Conservation (phyloP, 2,329 filamentous ascomycete species). For the Aureobasidium sp. region DNA sequence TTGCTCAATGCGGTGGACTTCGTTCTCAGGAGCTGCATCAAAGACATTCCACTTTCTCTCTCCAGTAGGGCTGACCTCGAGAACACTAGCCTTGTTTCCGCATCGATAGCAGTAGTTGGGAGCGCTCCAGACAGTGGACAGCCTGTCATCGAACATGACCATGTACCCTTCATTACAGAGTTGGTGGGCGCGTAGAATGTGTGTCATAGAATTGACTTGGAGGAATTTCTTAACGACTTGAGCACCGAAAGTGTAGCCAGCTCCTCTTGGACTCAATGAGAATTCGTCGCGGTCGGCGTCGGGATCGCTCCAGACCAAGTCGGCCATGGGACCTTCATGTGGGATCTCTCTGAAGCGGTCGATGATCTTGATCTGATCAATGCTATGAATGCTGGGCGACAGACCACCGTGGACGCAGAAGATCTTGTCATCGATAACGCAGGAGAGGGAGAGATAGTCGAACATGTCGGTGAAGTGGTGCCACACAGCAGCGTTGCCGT, state of each 20-base stretch:
- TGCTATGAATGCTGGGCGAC: conserved; percentile 75
- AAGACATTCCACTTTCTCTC: conserved; percentile 98
- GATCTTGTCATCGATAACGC: conserved; percentile 97
- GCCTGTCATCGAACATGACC: conserved; percentile 85
- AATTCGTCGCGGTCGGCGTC: conserved; percentile 98
- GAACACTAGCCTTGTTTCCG: conserved; percentile 92
- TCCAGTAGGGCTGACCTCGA: conserved; percentile 89
- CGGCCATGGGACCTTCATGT: conserved; percentile 98
- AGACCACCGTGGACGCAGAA: conserved; percentile 93
- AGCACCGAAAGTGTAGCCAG: conserved; percentile 94
- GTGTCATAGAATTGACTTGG: conserved; percentile 93
- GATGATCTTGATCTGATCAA: conserved; percentile 99
- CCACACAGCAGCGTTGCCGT: conserved; percentile 98
- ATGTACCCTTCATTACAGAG: conserved; percentile 97
- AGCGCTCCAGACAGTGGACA: conserved; percentile 87
- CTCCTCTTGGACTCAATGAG: conserved; percentile 83
- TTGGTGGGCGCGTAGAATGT: conserved; percentile 96
- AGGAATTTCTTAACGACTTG: conserved; percentile 98
- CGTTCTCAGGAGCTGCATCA: conserved; percentile 92
- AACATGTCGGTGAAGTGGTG: conserved; percentile 99
- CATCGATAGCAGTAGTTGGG: conserved; percentile 49
- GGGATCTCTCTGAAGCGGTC: conserved; percentile 98
- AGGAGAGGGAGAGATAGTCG: conserved; percentile 91
- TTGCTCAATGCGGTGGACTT: conserved; percentile 72
- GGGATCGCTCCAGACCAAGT: conserved; percentile 96